Evolutionary conservation across 2,329 filamentous ascomycete species (phyloP).

Genomic region (Aureobasidium namibiae): DNA sequence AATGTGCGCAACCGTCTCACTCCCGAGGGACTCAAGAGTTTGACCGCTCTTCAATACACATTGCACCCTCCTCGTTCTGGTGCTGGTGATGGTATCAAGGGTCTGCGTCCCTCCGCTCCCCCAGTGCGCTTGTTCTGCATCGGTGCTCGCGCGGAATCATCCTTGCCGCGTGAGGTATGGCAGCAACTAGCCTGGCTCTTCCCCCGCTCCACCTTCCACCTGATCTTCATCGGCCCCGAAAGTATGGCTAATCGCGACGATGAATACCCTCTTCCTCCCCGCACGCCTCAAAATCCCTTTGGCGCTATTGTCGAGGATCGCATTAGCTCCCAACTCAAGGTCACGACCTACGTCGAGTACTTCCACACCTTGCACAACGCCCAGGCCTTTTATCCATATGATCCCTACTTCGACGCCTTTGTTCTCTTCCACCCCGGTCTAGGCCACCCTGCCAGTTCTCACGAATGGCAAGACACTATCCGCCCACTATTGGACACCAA

Average conservation of each 20-base stretch:
- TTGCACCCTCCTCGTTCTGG: constrained; percentile 80
- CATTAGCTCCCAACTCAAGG: constrained; percentile 83
- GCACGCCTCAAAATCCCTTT: constrained; percentile 80
- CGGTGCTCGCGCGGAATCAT: constrained; percentile 94
- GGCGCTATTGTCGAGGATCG: constrained; percentile 91
- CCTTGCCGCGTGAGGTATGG: constrained; percentile 88
- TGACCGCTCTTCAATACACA: constrained; percentile 82
- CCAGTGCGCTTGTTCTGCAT: constrained; percentile 88
- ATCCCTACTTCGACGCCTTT: constrained; percentile 97
- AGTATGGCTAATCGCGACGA: constrained; percentile 89
- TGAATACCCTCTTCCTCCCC: constrained; percentile 83
- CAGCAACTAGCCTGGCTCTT: constrained; percentile 90
- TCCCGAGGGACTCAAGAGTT: constrained; percentile 81
- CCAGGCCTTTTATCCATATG: constrained; percentile 84
- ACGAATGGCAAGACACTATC: constrained; percentile 89
- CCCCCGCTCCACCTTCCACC: constrained; percentile 79
- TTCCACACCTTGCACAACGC: constrained; percentile 94
- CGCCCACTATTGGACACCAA: constrained; percentile 91
- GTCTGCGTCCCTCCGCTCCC: constrained; percentile 74
- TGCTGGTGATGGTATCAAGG: constrained; percentile 64
- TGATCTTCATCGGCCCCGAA: constrained; percentile 93
- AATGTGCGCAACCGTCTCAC: constrained; percentile 73
- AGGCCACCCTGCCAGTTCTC: constrained; percentile 83
- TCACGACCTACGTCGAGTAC: constrained; percentile 95
- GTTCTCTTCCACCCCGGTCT: constrained; percentile 94